A percentile compares a stretch with the other conserved stretches of the same genome.
These are phyloP conservation scores for Ensete glaucum DNA, from an alignment of 176 grass and related monocot genomes.

Conservation along the genomic window DNA sequence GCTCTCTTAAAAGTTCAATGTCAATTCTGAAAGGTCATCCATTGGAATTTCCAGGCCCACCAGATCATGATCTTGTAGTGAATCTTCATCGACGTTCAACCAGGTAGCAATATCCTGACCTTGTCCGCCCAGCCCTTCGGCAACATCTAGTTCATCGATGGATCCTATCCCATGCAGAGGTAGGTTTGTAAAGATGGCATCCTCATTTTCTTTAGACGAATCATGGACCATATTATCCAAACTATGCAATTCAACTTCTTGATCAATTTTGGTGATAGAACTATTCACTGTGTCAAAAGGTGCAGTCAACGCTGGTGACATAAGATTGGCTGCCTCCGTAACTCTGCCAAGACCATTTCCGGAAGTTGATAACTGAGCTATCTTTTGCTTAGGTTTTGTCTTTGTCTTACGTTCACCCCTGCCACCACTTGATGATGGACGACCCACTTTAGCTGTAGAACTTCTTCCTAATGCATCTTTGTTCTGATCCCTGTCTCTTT, in stretches of 20 bases:
- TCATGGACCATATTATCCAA: constrained; percentile 12
- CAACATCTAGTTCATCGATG: constrained; percentile 44
- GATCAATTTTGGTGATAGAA: constrained; percentile 12
- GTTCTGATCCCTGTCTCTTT: constrained; percentile 47
- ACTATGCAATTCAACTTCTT: constrained; percentile 20
- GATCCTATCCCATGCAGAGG: constrained; percentile 18
- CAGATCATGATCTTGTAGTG: constrained; percentile 48
- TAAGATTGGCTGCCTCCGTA: constrained; percentile 24
- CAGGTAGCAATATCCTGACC: constrained; percentile 50
- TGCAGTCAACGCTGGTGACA: constrained; percentile 8
- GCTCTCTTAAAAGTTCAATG: constrained; percentile 32
- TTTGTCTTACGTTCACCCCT: constrained; percentile 76
- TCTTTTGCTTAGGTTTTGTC: constrained; percentile 74
- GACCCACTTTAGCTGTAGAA: constrained; percentile 44
- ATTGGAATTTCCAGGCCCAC: constrained; percentile 46
- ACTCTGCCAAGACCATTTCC: constrained; percentile 52
- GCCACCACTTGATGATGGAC: constrained; percentile 46
- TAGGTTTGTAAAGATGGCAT: constrained; percentile 26
- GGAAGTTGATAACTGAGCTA: constrained; percentile 61
- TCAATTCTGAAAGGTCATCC: constrained; percentile 61
- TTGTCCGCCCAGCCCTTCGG: constrained; percentile 41
- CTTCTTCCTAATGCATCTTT: constrained; percentile 52
- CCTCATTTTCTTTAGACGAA: constrained; percentile 18
- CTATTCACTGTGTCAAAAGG: constrained; percentile 7
- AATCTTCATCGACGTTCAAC: constrained; percentile 38